Percentiles rank a stretch among this genome's conserved stretches.
Conservation (phyloP, 495 filamentous ascomycete genomes). For the Chaetomium fimeti region DNA sequence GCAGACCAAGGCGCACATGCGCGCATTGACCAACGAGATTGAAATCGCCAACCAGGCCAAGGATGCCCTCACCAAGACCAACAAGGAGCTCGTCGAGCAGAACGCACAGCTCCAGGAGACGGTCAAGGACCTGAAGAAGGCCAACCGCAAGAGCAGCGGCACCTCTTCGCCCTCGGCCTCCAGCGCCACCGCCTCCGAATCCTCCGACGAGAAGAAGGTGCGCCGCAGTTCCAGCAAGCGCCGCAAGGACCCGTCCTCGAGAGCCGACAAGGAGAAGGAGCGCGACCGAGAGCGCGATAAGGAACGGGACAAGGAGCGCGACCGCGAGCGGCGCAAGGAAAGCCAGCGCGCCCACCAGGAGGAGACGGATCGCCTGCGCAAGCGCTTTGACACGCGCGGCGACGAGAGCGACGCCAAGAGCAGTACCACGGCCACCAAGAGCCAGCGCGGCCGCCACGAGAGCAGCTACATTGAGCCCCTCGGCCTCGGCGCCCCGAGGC, state of each 20-base stretch:
- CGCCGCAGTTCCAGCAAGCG: constrained; percentile 34
- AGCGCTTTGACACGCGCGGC: constrained; percentile 29
- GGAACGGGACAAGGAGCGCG: constrained; percentile 25
- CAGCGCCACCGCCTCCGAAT: constrained; percentile 28
- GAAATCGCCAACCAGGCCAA: constrained; percentile 47
- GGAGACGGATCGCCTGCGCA: constrained; percentile 33
- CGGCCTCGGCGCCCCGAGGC: constrained; percentile 34
- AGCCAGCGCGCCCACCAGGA: constrained; percentile 20
- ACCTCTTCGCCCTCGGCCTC: constrained; percentile 24
- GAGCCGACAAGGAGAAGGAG: constrained; percentile 29
- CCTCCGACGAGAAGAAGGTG: constrained; percentile 32
- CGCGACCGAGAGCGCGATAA: constrained; percentile 25
- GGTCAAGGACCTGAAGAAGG: constrained; percentile 75
- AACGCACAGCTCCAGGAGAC: constrained; percentile 76
- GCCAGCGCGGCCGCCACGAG: constrained; percentile 28
- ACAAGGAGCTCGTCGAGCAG: constrained; percentile 81
- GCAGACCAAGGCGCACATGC: constrained; percentile 75
- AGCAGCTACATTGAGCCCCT: constrained; percentile 41
- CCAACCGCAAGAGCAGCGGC: constrained; percentile 47
- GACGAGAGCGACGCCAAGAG: constrained; percentile 38
- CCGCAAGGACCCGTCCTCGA: constrained; percentile 23
- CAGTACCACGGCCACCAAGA: constrained; percentile 28
- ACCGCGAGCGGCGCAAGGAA: constrained; percentile 27
- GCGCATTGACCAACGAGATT: constrained; percentile 78
- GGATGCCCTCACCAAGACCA: constrained; percentile 78